Evolutionary conservation across 2,329 filamentous ascomycete species (phyloP), one percentile per base, ranked within the genome.

Genomic region (Pleoardoris graminearum): DNA sequence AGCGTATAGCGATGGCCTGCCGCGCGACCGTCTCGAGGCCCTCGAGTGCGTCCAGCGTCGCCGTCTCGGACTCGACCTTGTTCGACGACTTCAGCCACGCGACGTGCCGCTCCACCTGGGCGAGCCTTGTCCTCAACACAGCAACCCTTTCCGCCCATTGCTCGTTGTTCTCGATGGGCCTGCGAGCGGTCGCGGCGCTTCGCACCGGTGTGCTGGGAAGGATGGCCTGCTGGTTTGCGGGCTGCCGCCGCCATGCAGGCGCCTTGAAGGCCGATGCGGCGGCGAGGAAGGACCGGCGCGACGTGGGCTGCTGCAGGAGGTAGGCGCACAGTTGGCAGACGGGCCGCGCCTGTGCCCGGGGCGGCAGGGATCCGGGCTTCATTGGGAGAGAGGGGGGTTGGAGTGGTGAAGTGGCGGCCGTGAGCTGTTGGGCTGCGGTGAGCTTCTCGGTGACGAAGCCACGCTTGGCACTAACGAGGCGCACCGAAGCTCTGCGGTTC

Each of bases 251-350:
- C 37, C 62, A 54, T 14, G 67, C 57, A 57, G 65, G 61, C 46
- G 63, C 58, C 50, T 58, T 62, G 53, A 66, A 33, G 14, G 61
- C 56, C 17, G 67, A 60, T 17, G 61, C 48, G 48, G 62, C 54
- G 49, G 60, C 53, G 50, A 66, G 46, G 51, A 70, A 69, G 7
- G 62, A 57, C 50, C 68, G 69, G 47, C 66, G 68, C 38, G 50
- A 51, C 12, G 62, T 51, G 30, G 67, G 64, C 60, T 67, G 66
- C 58, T 58, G 68, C 48, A 59, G 42, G 30, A 69, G 62, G 59
- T 62, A 67, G 51, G 67, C 65, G 60, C 69, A 72, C 54, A 70
- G 53, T 52, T 71, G 68, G 56, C 69, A 72, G 14, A 69, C 54
- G 33, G 66, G 61, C 55, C 65, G 68, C 56, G 69, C 55, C 16